These are phyloP conservation scores for Stephanodiscus minutulus DNA, from an alignment of 108 stramenopile genomes.

Conservation along the genomic window DNA sequence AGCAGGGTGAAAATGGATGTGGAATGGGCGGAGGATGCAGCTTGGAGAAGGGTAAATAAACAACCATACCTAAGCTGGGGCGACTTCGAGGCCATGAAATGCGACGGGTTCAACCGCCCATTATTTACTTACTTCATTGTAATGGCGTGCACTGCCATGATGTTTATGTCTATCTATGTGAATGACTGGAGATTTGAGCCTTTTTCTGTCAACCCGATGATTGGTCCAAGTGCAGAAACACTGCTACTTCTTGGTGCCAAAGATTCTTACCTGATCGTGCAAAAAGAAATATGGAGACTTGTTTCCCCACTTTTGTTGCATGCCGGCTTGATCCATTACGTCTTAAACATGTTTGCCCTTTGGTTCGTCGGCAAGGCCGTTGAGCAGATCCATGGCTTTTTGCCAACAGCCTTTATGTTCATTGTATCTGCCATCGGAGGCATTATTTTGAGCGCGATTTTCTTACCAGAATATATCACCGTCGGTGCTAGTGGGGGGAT, in stretches of 20 bases:
- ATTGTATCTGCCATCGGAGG: constrained; percentile 84
- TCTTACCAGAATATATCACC: constrained; percentile 88
- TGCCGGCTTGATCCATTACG: constrained; percentile 93
- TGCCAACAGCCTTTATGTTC: constrained; percentile 69
- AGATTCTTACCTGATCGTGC: constrained; percentile 83
- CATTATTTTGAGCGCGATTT: constrained; percentile 85
- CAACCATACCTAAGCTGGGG: constrained; percentile 82
- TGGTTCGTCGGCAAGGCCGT: constrained; percentile 90
- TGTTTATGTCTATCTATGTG: constrained; percentile 72
- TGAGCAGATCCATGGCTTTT: constrained; percentile 85
- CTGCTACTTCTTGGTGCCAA: constrained; percentile 89
- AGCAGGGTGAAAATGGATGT: constrained; percentile 76
- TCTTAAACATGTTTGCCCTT: constrained; percentile 90
- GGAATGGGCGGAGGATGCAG: constrained; percentile 92
- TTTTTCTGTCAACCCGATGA: constrained; percentile 77
- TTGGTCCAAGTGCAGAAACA: constrained; percentile 87
- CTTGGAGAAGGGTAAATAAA: constrained; percentile 69
- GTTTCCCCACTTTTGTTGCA: constrained; percentile 91
- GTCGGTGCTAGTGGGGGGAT: constrained; percentile 94
- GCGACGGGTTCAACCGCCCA: constrained; percentile 64
- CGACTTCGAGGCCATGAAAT: constrained; percentile 76
- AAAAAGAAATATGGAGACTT: constrained; percentile 81
- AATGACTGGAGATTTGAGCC: constrained; percentile 89
- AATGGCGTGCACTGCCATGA: constrained; percentile 63
- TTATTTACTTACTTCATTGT: constrained; percentile 77